These are phyloP conservation scores for Verticillium klebahnii DNA, from an alignment of 2,329 filamentous ascomycete species.

Conservation along the genomic window DNA sequence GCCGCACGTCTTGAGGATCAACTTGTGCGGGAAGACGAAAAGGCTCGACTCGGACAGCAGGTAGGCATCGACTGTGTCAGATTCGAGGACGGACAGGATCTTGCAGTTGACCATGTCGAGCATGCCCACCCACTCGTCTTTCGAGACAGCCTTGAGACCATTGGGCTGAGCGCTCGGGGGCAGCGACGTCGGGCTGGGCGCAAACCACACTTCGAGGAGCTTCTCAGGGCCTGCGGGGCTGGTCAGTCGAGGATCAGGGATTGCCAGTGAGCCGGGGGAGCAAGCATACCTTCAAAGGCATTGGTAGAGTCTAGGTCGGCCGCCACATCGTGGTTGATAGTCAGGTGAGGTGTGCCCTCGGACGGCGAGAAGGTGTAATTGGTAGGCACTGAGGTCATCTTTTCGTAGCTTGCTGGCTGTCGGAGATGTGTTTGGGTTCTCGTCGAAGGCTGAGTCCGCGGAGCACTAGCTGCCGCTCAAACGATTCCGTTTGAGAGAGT, in stretches of 20 bases:
- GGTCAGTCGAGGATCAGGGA: not conserved
- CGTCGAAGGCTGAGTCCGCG: slow-evolving; percentile 53
- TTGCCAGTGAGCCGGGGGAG: not conserved
- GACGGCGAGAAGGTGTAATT: slow-evolving; percentile 81
- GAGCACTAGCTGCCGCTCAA: slow-evolving; percentile 98
- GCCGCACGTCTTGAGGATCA: slow-evolving; percentile 97
- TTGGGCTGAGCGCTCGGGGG: slow-evolving; percentile 65
- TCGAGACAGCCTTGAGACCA: slow-evolving; percentile 80
- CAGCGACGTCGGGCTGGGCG: slow-evolving; percentile 68
- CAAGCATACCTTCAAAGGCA: slow-evolving; percentile 77
- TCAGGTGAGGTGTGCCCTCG: slow-evolving; percentile 80
- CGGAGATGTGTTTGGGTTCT: slow-evolving; percentile 4
- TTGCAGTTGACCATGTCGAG: slow-evolving; percentile 98
- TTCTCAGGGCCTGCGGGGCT: slow-evolving; percentile 74
- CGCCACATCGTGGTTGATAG: slow-evolving; percentile 93
- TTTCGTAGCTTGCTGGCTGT: slow-evolving; percentile 1
- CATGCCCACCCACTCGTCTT: slow-evolving; percentile 92
- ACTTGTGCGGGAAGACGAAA: slow-evolving; percentile 99
- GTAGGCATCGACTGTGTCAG: slow-evolving; percentile 92
- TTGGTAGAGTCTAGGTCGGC: slow-evolving; percentile 90
- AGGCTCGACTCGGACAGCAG: slow-evolving; percentile 98
- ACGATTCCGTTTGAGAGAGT: slow-evolving; percentile 97
- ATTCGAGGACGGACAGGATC: slow-evolving; percentile 89
- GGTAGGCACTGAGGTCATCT: slow-evolving; percentile 79
- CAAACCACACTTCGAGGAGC: slow-evolving; percentile 97